These are phyloP conservation scores for Coniochaeta ligniaria DNA, from an alignment of 2,329 filamentous ascomycete species.

Conservation along the genomic window DNA sequence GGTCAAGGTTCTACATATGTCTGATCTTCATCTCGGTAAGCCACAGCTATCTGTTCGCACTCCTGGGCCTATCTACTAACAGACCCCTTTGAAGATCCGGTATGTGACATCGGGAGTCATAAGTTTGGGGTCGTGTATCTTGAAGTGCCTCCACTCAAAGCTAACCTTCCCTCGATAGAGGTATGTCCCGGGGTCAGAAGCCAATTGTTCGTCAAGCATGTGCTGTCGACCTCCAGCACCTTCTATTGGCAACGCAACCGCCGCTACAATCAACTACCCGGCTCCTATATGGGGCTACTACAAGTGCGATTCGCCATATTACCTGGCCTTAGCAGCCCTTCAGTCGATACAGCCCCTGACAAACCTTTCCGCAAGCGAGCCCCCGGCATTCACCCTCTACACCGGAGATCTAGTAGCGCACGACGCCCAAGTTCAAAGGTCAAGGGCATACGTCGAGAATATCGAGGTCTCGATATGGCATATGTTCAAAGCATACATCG, in stretches of 20 bases:
- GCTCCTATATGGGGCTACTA: slow-evolving; percentile 48
- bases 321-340: slow-evolving; percentile 45
- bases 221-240: slow-evolving; percentile 41
- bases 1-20: slow-evolving; percentile 49
- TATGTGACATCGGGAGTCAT: background rate
- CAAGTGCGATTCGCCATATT: slow-evolving; percentile 51
- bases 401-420: slow-evolving; percentile 51
- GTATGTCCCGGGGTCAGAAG: slow-evolving; percentile 44
- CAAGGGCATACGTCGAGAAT: slow-evolving; percentile 42
- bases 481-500: slow-evolving; percentile 49
- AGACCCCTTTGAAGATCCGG: background rate
- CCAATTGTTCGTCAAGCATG: slow-evolving; percentile 41
- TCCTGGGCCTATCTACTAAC: slow-evolving; percentile 3
- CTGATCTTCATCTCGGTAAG: slow-evolving; percentile 41
- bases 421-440: slow-evolving; percentile 42
- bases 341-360: slow-evolving; percentile 49
- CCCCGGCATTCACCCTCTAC: slow-evolving; percentile 47
- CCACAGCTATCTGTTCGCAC: too few species aligned
- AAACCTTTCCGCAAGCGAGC: slow-evolving; percentile 37
- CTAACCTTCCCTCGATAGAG: slow-evolving; percentile 15
- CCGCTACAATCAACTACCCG: slow-evolving; percentile 30
- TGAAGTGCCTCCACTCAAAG: background rate
- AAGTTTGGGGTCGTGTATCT: background rate
- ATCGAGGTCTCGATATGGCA: slow-evolving; percentile 33
- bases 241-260: slow-evolving; percentile 23